Evolutionary conservation across 1,284 basidiomycete species (phyloP).

Genomic region (Irpex sp.): DNA sequence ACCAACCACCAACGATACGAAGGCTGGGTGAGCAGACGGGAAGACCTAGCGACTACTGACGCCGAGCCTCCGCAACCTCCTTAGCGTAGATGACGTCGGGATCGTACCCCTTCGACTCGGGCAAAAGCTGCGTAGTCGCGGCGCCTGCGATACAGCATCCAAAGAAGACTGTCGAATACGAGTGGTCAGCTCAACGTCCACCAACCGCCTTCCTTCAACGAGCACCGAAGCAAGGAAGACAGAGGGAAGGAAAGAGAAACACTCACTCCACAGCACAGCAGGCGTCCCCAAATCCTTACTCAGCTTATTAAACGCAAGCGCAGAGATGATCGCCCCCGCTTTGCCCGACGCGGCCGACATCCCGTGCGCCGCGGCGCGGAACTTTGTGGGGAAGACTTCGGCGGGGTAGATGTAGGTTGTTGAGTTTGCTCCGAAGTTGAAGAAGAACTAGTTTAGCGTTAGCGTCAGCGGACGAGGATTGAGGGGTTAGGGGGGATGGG

Average conservation of each 20-base stretch:
- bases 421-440: conserved; percentile 87
- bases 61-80: conserved; percentile 31
- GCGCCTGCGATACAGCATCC: conserved; percentile 58
- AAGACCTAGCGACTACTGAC: no score
- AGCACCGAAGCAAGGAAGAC: no score
- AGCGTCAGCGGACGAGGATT: not conserved
- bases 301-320: conserved; percentile 75
- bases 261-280: conserved; percentile 60
- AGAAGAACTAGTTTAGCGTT: conserved; percentile 51
- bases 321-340: conserved; percentile 76
- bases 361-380: conserved; percentile 77
- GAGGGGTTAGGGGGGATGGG: not conserved
- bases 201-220: conserved; percentile 21
- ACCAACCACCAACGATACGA: no score
- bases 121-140: conserved; percentile 67
- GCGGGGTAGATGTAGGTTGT: conserved; percentile 57
- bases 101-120: conserved; percentile 74
- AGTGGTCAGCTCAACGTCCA: conserved; percentile 7
- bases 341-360: conserved; percentile 80
- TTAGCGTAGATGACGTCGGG: conserved; percentile 62
- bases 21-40: no score
- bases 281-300: conserved; percentile 62
- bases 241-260: conserved; percentile 2
- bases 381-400: conserved; percentile 84
- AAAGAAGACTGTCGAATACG: conserved; percentile 46